Base-by-base conservation (phyloP, 768 basidiomycete genomes). In the Podaxis sp. region DNA sequence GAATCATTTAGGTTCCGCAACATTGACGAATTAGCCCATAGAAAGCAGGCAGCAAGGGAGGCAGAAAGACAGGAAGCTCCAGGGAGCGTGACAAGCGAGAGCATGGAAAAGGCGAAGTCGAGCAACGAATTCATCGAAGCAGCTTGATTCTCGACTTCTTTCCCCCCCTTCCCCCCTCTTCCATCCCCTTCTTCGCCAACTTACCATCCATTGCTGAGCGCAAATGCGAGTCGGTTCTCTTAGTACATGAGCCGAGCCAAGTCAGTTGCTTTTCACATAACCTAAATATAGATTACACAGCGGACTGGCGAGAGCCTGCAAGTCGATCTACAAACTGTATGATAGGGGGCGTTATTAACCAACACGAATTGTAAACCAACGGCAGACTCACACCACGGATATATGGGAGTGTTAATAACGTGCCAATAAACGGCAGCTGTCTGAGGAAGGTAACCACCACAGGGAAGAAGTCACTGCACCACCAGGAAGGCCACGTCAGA, bases 361-460 rank as follows among this genome's bases (percentile, higher is more conserved):
- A 33, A 33, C 33, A 10, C 49, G 13, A 12, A 12, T 50, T 50
- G 49, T n/a, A 5, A 33, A 22, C 22, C 30, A 26, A 41, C 24
- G n/a, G 38, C 22, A 6, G n/a, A 79, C 87, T 77, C 72, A 97
- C 96, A 60, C 83, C 82, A 71, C 91, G 81, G 69, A 99, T 87
- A 72, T 92, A 96, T 0, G 97, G 96, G 66, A 99, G 71, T 4
- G 91, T 90, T 53, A 99, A 76, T 65, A 92, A 74, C 0, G 87
- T 93, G 28, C 97, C 96, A 61, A 99, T 83, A 66, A 97, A 87
- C 4, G 97, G 96, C 51, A 99, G 73, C 77, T 98, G 96, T 60
- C 96, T 85, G 66, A 99, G 77, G 82, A 99, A 98, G n/a, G 94
- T 95, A 55, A 99, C 80, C 60, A 99, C 90, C 64, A 99, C 97